Conservation (phyloP, 371 early-diverging fungal genomes). For the Mortierella sp. region DNA sequence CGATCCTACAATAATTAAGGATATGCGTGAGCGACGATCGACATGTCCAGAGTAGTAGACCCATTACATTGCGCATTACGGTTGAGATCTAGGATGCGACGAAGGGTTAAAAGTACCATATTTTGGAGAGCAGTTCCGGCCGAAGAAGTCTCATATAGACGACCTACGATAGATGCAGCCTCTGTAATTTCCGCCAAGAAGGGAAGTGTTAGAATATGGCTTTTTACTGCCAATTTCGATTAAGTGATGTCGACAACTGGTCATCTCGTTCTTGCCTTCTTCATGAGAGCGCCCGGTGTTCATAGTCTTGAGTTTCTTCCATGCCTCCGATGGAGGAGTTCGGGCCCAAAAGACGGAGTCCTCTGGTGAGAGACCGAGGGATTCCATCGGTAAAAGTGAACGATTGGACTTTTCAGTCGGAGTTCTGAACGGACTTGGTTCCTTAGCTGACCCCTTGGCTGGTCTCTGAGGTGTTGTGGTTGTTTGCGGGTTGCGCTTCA, state of each 20-base stretch:
- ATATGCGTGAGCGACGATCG: too few relatives aligned
- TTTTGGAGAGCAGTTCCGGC: slow-evolving; percentile 28
- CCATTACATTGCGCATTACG: too few relatives aligned
- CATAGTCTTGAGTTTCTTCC: slow-evolving; percentile 29
- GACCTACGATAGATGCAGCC: slow-evolving; percentile 32
- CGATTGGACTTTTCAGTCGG: slow-evolving; percentile 23
- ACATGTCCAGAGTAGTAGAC: too few relatives aligned
- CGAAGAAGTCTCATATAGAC: slow-evolving; percentile 33
- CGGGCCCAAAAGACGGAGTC: slow-evolving; percentile 49
- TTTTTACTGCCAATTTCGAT: too few relatives aligned
- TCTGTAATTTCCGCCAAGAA: slow-evolving; percentile 6
- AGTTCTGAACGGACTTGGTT: slow-evolving; percentile 24
- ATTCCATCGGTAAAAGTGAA: slow-evolving; percentile 21
- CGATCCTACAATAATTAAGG: background rate
- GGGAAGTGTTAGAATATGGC: background rate
- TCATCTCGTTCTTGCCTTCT: slow-evolving; percentile 22
- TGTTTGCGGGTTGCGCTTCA: background rate
- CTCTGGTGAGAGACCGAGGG: slow-evolving; percentile 40
- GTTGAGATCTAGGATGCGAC: too few relatives aligned
- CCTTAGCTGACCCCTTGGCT: background rate
- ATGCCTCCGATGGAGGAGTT: slow-evolving; percentile 49
- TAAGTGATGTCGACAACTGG: too few relatives aligned
- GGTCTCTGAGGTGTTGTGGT: slow-evolving; percentile 7
- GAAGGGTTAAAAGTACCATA: slow-evolving; percentile 18
- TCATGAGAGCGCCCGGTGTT: slow-evolving; percentile 37